phyloP scores from a whole-genome alignment of 1,284 basidiomycete genomes.

The Moesziomyces parantarcticus region DNA sequence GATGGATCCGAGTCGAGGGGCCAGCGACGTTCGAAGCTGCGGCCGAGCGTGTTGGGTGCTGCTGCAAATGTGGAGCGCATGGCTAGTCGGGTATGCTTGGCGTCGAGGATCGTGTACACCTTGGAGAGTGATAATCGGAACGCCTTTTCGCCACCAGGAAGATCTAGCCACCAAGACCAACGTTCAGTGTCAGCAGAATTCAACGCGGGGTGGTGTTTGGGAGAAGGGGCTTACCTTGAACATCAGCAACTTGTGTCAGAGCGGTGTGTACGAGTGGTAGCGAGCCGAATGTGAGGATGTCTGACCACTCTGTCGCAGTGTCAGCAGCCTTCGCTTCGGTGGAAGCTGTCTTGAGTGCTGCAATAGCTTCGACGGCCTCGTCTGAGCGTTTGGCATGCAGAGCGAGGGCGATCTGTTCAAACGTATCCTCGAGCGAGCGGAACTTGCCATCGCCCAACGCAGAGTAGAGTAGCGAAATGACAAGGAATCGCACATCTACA shows the following conservation, averaged over 20 bases:
- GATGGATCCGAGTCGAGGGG: slow-evolving; percentile 24
- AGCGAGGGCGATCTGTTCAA: slow-evolving; percentile 26
- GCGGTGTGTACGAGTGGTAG: slow-evolving; percentile 8
- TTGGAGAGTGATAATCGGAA: slow-evolving; percentile 33
- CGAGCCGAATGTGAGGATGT: slow-evolving; percentile 29
- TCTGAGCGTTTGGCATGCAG: slow-evolving; percentile 15
- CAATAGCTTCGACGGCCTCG: slow-evolving; percentile 1
- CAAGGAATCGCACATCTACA: slow-evolving; percentile 26
- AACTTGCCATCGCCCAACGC: slow-evolving; percentile 20
- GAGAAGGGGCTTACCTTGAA: slow-evolving; percentile 25
- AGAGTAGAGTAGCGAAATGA: slow-evolving; percentile 14
- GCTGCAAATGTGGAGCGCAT: slow-evolving; percentile 19
- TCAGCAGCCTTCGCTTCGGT: neutral
- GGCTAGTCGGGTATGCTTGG: slow-evolving; percentile 17
- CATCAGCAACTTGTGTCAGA: slow-evolving; percentile 24
- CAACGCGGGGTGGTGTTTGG: neutral
- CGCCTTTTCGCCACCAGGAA: slow-evolving; percentile 31
- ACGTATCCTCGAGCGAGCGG: slow-evolving; percentile 29
- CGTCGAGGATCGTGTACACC: slow-evolving; percentile 21
- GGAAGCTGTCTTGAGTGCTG: slow-evolving; percentile 5
- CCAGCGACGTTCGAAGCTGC: slow-evolving; percentile 39
- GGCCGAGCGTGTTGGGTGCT: slow-evolving; percentile 36
- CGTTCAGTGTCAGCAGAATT: neutral
- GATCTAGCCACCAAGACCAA: slow-evolving; percentile 9
- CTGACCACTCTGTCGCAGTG: slow-evolving; percentile 29